Percentiles rank a stretch among this genome's conserved stretches.
Evolutionary conservation across 805 yeast genomes (phyloP).

Genomic region (Kodamaea leandrae): DNA sequence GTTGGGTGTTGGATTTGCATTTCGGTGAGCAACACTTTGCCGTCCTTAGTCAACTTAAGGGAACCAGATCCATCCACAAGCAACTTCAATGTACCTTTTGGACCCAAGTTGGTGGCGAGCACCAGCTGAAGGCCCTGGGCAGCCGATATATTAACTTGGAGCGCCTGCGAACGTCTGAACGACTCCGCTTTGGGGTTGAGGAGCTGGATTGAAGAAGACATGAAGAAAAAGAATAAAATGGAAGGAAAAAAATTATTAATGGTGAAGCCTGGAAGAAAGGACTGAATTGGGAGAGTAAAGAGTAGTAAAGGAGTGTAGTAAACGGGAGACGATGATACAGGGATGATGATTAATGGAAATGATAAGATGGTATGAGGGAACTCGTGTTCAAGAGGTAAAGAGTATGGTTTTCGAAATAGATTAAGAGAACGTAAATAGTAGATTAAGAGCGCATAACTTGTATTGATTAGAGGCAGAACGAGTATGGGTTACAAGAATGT

Average conservation of each 20-base stretch:
- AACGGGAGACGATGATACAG: too few relatives aligned
- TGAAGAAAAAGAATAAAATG: slow-evolving; percentile 13
- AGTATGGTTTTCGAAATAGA: too few relatives aligned
- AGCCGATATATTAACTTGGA: slow-evolving; percentile 91
- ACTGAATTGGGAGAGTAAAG: too few relatives aligned
- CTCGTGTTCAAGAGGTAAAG: too few relatives aligned
- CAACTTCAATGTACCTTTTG: slow-evolving; percentile 95
- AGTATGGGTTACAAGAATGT: too few relatives aligned
- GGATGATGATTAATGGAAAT: too few relatives aligned
- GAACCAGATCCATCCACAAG: slow-evolving; percentile 95
- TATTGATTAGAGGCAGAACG: too few relatives aligned
- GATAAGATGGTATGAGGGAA: too few relatives aligned
- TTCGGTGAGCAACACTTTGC: slow-evolving; percentile 86
- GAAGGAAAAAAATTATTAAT: not conserved
- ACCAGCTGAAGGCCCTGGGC: slow-evolving; percentile 97
- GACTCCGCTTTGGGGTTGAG: slow-evolving; percentile 97
- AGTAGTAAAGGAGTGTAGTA: too few relatives aligned
- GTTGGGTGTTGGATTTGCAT: slow-evolving; percentile 81
- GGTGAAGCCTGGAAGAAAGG: not conserved
- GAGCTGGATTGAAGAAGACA: slow-evolving; percentile 73
- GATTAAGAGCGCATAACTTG: too few relatives aligned
- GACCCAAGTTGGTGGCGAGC: slow-evolving; percentile 88
- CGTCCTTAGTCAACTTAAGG: slow-evolving; percentile 94
- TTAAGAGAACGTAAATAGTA: too few relatives aligned
- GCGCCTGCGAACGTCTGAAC: slow-evolving; percentile 90